phyloP scores from a whole-genome alignment of 805 yeast species.

The Alloascoidea africana region DNA sequence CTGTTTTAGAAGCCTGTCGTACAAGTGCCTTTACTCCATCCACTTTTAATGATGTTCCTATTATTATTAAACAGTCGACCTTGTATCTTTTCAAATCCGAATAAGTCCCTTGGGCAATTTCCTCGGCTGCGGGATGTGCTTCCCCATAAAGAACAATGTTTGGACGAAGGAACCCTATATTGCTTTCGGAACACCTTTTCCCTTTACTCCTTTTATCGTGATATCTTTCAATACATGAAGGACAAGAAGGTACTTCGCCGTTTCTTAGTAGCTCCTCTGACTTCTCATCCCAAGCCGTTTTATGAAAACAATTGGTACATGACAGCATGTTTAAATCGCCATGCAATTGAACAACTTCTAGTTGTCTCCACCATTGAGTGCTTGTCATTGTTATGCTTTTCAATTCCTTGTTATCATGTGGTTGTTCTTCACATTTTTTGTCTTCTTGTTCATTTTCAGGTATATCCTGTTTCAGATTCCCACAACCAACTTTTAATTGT shows the following conservation, averaged over 20 bases:
- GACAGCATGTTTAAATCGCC: conserved; percentile 70
- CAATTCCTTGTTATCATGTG: too few relatives aligned
- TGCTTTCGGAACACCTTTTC: conserved; percentile 43
- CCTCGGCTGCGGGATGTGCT: conserved; percentile 76
- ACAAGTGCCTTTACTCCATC: conserved; percentile 80
- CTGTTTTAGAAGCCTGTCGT: conserved; percentile 44
- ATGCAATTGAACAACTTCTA: conserved; percentile 79
- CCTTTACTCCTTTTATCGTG: conserved; percentile 48
- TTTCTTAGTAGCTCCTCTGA: conserved; percentile 29
- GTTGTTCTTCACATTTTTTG: too few relatives aligned
- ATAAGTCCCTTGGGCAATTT: conserved; percentile 54
- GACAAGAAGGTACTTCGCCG: conserved; percentile 71
- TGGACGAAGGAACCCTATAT: conserved; percentile 73
- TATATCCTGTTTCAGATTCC: conserved; percentile 5
- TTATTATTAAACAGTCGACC: conserved; percentile 73
- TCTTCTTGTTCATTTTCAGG: conserved; percentile 1
- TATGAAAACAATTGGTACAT: conserved; percentile 56
- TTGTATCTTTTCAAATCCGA: conserved; percentile 35
- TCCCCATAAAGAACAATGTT: conserved; percentile 89
- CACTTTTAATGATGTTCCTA: conserved; percentile 88
- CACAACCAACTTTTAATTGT: conserved; percentile 43
- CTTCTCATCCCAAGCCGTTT: conserved; percentile 46
- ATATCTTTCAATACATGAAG: conserved; percentile 42
- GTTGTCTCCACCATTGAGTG: conserved; percentile 32
- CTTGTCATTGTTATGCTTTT: conserved; percentile 18